Base-by-base conservation (phyloP, 2,329 filamentous ascomycete species). In the Amylocarpus encephaloides region DNA sequence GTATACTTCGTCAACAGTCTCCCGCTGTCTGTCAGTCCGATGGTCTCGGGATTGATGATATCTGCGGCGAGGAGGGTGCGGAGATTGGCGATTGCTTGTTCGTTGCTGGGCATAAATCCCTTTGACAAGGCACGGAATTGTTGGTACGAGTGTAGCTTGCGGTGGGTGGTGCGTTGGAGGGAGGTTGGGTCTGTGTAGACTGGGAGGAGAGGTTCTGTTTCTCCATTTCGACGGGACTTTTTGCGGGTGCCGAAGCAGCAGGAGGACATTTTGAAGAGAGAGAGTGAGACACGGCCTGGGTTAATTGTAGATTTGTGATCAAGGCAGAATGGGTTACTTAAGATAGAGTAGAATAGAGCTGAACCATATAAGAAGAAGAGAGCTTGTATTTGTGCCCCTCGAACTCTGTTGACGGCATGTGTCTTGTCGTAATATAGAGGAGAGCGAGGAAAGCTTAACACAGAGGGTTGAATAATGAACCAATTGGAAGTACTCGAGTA, bases 61-160 rank as follows among this genome's bases (percentile, higher is more conserved):
- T 92, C 86, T 32, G 87, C 83, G 3, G 87, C 81, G 7, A 95
- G 75, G 1, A 96, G 70, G 2, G 85, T 88, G 58, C 88, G 82
- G 2, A 97, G 73, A 58, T 94, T 90, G 65, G 84, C 73, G 61
- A 93, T 85, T 59, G 78, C 65, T 67, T 97, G 92, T 59, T 93
- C 85, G 10, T 87, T 96, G 5, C 88, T 93, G 42, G 92, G 92
- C 86, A 97, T 91, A 69, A 83, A 96, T 5, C 92, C 92, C 62
- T 88, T 80, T 1, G 80, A 79, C 9, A 96, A 67, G 48, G 92
- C 92, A 47, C 87, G 80, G 26, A 90, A 66, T 85, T 95, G 95
- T 73, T 95, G 89, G 66, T 95, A 96, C 22, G 85, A 85, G 70
- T 95, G 92, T 53, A 97, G 78, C 74, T 95, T 96, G 68, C 92